Evolutionary conservation across 2,329 filamentous ascomycete genomes (phyloP), one percentile per base, ranked within the genome.

Genomic region (Coniella vitis): DNA sequence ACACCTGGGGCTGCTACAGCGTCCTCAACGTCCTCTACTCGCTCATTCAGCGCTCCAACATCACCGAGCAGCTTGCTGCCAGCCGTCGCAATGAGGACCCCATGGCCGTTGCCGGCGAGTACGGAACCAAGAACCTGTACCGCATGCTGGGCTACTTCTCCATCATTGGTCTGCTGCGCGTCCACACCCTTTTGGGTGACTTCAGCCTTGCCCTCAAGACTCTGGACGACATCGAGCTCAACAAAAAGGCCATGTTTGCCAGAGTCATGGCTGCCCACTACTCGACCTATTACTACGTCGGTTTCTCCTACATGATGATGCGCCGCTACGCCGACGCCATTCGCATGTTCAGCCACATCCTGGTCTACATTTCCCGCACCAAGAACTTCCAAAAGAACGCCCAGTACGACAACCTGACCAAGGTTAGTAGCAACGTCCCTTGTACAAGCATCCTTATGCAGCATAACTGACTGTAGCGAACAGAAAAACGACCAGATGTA

Each of bases 221-320:
- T 32, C 86, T 98, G 58, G 93, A 98, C 68, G 91, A 97, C 68
- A 97, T 98, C 65, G 93, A 98, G 80, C 84, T 98, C 63, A 98
- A 97, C 79, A 98, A 98, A 80, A 97, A 97, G 79, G 90, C 93
- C 70, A 97, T 97, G 88, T 98, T 98, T 68, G 91, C 93, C 55
- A 88, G 93, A 58, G 93, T 98, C 68, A 97, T 98, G 93, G 91
- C 93, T 47, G 93, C 93, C 51, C 93, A 98, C 77, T 97, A 97
- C 76, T 96, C 91, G 59, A 98, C 93, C 57, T 98, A 97, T 82
- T 98, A 98, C 83, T 97, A 97, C 69, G 91, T 98, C 55, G 93
- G 93, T 60, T 98, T 98, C 83, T 95, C 89, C 60, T 98, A 98
- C 85, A 97, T 98, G 91, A 98, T 98, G 93, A 95, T 97, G 88